Evolutionary conservation across 805 yeast species (phyloP), one percentile per base, ranked within the genome.

Genomic region (Yamadazyma nakazawae): DNA sequence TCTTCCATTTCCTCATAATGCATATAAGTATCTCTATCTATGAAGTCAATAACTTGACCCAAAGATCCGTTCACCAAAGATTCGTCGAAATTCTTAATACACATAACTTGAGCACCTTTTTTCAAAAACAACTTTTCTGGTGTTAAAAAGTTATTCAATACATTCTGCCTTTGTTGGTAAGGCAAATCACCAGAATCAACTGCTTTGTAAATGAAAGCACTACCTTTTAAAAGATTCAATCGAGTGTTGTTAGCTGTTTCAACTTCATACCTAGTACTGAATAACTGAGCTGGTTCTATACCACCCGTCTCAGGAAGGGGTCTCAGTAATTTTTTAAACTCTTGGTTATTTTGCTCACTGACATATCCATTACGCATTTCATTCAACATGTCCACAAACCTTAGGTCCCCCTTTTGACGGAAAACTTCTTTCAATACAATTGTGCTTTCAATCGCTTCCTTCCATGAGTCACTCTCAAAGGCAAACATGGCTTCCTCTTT

Each of bases 51-150:
- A 1, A 87, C 85, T 54, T 73, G 82, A 0, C 95, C 95, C 28
- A 86, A 65, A 0, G 90, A 81, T 0, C 95, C 95, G 64, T 87
- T 87, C 10, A 86, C 94, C 40, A 87, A 68, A 0, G 81, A 74
- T 25, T 79, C 84, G 58, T 85, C 92, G 47, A 82, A 74, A 58
- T 87, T 87, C 59, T 86, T 86, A 40, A 86, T 74, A 74, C 86
- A 80, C 92, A 87, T 86, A 0, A 87, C 95, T 63, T 86, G 94
- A 0, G 92, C 88, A 38, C 85, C 85, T 46, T 75, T 75, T 57
- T 85, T 87, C 55, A 87, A 65, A 6, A 68, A 68, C 12, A 87
- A 59, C 32, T 64, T 66, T 32, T 72, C 67, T 2, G 88, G 87
- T 1, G 90, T 86, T 56, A 86, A 62, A 52, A 85, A 82, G 54